Evolutionary conservation across 306 rosid species (phyloP).

Genomic region (Fragaria vesca): DNA sequence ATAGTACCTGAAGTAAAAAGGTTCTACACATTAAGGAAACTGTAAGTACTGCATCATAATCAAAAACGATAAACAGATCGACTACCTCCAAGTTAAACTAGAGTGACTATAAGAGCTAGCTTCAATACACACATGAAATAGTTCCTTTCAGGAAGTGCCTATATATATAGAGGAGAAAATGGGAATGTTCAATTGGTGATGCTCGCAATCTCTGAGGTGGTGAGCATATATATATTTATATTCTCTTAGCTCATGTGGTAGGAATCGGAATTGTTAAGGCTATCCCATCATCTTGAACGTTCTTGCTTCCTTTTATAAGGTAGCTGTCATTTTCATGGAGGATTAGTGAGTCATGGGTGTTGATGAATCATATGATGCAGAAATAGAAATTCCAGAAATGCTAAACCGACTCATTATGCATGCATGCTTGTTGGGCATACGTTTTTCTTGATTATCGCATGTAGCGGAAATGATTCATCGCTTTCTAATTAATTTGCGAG

Average conservation of each 20-base stretch:
- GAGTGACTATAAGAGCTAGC: not conserved
- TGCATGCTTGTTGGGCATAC: not conserved
- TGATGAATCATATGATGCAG: not conserved
- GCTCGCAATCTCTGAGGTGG: not conserved
- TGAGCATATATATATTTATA: constrained; percentile 2
- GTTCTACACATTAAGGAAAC: not conserved
- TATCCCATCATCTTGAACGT: not conserved
- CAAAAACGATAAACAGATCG: no score
- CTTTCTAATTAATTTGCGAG: not conserved
- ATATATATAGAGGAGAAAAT: not conserved
- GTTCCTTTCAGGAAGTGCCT: not conserved
- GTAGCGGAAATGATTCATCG: not conserved
- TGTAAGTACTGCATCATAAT: no score
- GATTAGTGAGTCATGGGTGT: not conserved
- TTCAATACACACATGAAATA: not conserved
- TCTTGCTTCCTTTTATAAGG: not conserved
- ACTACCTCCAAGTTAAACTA: not conserved
- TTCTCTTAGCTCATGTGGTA: not conserved
- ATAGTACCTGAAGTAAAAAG: not conserved
- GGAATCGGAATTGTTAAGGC: constrained; percentile 3
- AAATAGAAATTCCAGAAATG: not conserved
- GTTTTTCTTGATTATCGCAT: not conserved
- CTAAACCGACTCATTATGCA: not conserved
- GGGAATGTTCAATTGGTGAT: not conserved
- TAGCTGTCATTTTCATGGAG: not conserved